Evolutionary conservation across 2,329 filamentous ascomycete species (phyloP).

Genomic region (Trichoderma endophyticum): DNA sequence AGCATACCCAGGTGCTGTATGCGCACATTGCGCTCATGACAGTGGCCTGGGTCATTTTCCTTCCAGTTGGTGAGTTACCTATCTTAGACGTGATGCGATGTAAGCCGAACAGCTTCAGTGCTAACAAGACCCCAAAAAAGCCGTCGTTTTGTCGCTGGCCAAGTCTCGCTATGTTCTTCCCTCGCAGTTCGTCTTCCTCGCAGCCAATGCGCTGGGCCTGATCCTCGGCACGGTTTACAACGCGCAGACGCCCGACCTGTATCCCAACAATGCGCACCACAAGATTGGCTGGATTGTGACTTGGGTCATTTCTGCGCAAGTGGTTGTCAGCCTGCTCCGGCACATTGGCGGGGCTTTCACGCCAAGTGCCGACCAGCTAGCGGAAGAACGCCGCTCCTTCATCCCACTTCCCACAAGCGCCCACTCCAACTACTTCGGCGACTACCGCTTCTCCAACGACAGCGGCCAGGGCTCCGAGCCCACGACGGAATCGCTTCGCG

Average conservation of each 20-base stretch:
- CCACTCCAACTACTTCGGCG: slow-evolving; percentile 44
- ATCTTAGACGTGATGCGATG: background rate
- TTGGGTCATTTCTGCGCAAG: slow-evolving; percentile 67
- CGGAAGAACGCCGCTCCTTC: slow-evolving; percentile 55
- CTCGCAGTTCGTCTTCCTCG: slow-evolving; percentile 65
- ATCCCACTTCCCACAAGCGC: slow-evolving; percentile 58
- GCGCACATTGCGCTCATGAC: slow-evolving; percentile 70
- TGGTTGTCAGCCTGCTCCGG: slow-evolving; percentile 64
- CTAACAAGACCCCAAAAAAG: slow-evolving; percentile 40
- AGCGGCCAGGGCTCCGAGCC: slow-evolving; percentile 73
- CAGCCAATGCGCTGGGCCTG: slow-evolving; percentile 61
- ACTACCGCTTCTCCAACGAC: slow-evolving; percentile 63
- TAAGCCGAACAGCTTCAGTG: background rate
- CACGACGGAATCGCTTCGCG: slow-evolving; percentile 63
- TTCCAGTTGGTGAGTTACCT: slow-evolving; percentile 64
- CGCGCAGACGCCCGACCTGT: slow-evolving; percentile 76
- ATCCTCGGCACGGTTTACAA: slow-evolving; percentile 71
- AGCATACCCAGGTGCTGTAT: slow-evolving; percentile 57
- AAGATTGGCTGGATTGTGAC: slow-evolving; percentile 83
- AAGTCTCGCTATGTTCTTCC: slow-evolving; percentile 70
- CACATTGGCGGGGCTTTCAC: slow-evolving; percentile 43
- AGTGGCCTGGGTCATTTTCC: slow-evolving; percentile 66
- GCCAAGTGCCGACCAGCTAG: background rate
- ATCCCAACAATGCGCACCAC: slow-evolving; percentile 83
- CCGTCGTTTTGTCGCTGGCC: slow-evolving; percentile 81